phyloP scores from a whole-genome alignment of 1,284 basidiomycete genomes.

The Cutaneotrichosporon curvatum region DNA sequence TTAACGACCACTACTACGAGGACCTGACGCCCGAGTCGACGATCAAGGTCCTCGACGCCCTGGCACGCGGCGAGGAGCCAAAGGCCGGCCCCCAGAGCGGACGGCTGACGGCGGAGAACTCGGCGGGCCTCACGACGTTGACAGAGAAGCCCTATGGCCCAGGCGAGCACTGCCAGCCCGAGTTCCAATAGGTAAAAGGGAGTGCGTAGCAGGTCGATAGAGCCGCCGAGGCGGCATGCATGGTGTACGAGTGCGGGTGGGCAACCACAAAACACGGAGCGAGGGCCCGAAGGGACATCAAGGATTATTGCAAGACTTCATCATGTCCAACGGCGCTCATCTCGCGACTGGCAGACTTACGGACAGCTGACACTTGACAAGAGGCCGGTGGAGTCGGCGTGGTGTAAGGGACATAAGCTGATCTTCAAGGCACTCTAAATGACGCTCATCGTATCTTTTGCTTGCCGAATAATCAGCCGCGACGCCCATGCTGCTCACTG shows the following conservation, averaged over 20 bases:
- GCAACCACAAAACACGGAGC: too few relatives aligned
- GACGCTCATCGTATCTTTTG: too few relatives aligned
- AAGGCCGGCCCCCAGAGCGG: conserved; percentile 87
- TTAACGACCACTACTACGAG: conserved; percentile 98
- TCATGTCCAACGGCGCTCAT: too few relatives aligned
- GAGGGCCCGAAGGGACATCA: too few relatives aligned
- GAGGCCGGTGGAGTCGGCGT: too few relatives aligned
- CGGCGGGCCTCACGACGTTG: conserved; percentile 77
- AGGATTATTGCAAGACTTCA: too few relatives aligned
- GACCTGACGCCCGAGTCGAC: conserved; percentile 90
- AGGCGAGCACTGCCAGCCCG: conserved; percentile 77
- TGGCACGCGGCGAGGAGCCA: conserved; percentile 77
- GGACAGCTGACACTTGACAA: too few relatives aligned
- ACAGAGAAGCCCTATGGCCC: conserved; percentile 89
- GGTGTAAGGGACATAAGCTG: too few relatives aligned
- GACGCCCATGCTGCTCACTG: too few relatives aligned
- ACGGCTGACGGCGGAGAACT: conserved; percentile 80
- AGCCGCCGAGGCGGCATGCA: conserved; percentile 1
- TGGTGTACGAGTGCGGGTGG: neutral
- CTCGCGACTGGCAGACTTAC: too few relatives aligned
- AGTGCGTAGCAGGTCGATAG: neutral
- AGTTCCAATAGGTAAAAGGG: conserved; percentile 61
- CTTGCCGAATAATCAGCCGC: too few relatives aligned
- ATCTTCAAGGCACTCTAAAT: too few relatives aligned
- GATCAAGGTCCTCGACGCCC: conserved; percentile 76